phyloP scores from a whole-genome alignment of 176 grass and related monocot genomes.

The Zizania latifolia region DNA sequence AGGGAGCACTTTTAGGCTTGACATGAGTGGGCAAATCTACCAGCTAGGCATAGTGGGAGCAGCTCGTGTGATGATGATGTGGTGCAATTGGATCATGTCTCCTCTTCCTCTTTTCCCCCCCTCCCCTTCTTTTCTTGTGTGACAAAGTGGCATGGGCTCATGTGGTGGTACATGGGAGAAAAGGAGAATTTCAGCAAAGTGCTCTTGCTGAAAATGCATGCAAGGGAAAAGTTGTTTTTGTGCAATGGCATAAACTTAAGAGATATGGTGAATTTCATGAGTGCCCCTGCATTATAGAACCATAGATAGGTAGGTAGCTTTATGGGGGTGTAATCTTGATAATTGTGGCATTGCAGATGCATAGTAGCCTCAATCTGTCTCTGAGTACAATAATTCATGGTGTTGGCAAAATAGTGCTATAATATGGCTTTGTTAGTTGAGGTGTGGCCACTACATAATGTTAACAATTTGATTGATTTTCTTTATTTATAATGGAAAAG shows the following conservation, averaged over 20 bases:
- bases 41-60: not conserved
- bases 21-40: slow-evolving; percentile 21
- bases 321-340: not conserved
- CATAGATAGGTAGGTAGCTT: not conserved
- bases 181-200: not conserved
- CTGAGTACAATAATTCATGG: not conserved
- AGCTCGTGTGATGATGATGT: slow-evolving; percentile 21
- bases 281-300: not conserved
- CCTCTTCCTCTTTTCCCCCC: not conserved
- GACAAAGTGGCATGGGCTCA: slow-evolving; percentile 29
- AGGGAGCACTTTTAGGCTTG: slow-evolving; percentile 24
- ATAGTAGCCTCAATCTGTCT: not conserved
- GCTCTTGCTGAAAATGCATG: slow-evolving; percentile 22
- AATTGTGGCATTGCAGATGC: not conserved
- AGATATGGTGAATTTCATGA: not conserved
- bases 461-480: not conserved
- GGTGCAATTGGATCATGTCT: not conserved
- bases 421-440: slow-evolving; percentile 3
- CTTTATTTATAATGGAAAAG: not conserved
- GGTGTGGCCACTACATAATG: not conserved
- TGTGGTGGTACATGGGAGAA: slow-evolving; percentile 25
- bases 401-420: not conserved
- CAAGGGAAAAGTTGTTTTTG: slow-evolving; percentile 31
- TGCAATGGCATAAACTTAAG: not conserved
- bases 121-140: not conserved